phyloP scores from a whole-genome alignment of 495 filamentous ascomycete species.

The Xylaria longipes region DNA sequence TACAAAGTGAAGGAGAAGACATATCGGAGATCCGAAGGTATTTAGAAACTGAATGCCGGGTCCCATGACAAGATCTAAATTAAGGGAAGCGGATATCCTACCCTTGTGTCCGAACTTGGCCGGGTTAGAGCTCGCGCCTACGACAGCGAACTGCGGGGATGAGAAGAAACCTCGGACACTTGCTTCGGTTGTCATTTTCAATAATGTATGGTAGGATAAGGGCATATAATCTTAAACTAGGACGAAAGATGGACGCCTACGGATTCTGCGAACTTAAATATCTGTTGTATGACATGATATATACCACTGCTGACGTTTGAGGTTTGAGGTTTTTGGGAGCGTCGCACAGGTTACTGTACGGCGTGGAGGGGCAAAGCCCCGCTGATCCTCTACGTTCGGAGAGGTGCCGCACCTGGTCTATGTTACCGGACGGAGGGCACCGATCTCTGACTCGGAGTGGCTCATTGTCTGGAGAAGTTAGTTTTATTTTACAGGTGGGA shows the following conservation, averaged over 20 bases:
- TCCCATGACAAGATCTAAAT: background rate
- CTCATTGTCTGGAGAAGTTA: background rate
- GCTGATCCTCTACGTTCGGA: conserved; percentile 15
- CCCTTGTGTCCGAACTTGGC: conserved; percentile 92
- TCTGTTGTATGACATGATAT: background rate
- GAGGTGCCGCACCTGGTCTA: conserved; percentile 1
- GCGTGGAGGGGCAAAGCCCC: conserved; percentile 4
- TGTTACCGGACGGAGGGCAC: background rate
- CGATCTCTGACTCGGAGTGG: background rate
- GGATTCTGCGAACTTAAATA: background rate
- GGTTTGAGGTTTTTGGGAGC: background rate
- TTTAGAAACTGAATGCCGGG: background rate
- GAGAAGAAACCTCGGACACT: conserved; percentile 81
- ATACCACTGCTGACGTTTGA: background rate
- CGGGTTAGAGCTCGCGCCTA: conserved; percentile 84
- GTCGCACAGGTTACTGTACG: conserved; percentile 1
- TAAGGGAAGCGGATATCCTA: conserved; percentile 40
- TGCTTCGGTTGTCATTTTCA: conserved; percentile 58
- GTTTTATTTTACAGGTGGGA: background rate
- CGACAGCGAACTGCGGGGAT: conserved; percentile 83
- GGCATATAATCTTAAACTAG: background rate
- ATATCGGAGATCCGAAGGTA: conserved; percentile 18
- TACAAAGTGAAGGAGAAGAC: background rate
- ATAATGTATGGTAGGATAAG: conserved; percentile 9
- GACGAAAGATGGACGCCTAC: background rate